Evolutionary conservation across 441 rosid genomes (phyloP).

Genomic region (Syzygium malaccense): DNA sequence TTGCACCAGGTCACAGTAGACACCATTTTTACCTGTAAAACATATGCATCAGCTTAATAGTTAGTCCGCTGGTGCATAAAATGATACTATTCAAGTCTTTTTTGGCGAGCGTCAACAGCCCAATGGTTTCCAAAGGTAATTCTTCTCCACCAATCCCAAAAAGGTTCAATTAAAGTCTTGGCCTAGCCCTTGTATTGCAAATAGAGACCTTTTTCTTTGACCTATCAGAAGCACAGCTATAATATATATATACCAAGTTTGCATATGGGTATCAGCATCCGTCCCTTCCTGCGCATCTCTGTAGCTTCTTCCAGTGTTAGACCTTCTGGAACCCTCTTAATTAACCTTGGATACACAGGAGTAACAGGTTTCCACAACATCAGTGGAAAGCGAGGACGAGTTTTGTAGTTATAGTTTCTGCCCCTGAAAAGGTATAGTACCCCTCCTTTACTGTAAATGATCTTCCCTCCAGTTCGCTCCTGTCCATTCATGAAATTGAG

Average conservation of each 20-base stretch:
- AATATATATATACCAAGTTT: constrained; percentile 47
- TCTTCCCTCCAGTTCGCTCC: constrained; percentile 90
- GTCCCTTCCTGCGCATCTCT: constrained; percentile 77
- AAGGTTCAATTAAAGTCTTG: neutral
- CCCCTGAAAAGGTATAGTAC: constrained; percentile 77
- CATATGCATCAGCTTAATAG: neutral
- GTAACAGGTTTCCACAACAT: constrained; percentile 89
- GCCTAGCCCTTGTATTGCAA: neutral
- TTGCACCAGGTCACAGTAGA: constrained; percentile 51
- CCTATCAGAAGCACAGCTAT: neutral
- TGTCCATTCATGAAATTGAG: constrained; percentile 17
- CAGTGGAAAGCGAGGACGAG: constrained; percentile 74
- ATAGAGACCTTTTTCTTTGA: neutral
- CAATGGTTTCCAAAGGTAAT: neutral
- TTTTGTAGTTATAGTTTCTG: constrained; percentile 79
- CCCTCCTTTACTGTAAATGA: constrained; percentile 72
- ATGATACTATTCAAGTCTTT: neutral
- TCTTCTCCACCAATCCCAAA: neutral
- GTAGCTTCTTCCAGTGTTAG: constrained; percentile 56
- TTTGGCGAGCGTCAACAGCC: neutral
- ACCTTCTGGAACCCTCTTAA: constrained; percentile 65
- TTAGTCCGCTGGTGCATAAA: neutral
- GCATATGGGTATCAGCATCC: constrained; percentile 65
- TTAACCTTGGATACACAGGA: constrained; percentile 75
- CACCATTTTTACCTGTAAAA: constrained; percentile 71